Base-by-base conservation (phyloP, 306 rosid species). In the Cicer chorassanicum region DNA sequence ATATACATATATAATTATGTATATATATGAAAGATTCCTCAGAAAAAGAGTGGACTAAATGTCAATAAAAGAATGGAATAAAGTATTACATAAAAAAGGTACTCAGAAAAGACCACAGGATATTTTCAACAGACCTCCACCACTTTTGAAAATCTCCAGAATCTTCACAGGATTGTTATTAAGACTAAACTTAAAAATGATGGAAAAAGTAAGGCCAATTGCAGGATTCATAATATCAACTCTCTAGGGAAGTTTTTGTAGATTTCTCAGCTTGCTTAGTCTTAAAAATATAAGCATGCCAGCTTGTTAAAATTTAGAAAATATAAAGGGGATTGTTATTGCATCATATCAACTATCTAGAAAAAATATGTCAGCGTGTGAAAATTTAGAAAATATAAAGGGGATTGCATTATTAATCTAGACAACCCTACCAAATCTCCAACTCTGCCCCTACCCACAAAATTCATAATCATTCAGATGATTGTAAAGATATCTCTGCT, bases 11-110 rank as follows among this genome's bases (percentile, higher is more conserved):
- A 4, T 29, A 29, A 29, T 29, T 29, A 29, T 29, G 4, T 29
- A 29, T 29, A 29, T 46, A 63, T 6, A 64, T 50, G 51, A 76
- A 2, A 53, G 49, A 42, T 76, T 42, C 66, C 54, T 40, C 16
- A 6, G 42, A 1, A 65, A 41, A 42, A 21, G 36, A 29, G 36
- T 29, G 36, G 36, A 29, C 36, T 29, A 29, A 29, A 29, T 29
- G 36, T 29, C 36, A 3, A 29, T 29, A 29, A 29, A 29, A 29
- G 36, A 29, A 29, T 29, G 11, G 21, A 61, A 38, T n/a, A 29
- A 56, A 19, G 39, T 6, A 13, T 5, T n/a, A 16, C 8, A 21
- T 2, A 49, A 55, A 16, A n/a, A 75, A 29, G 66, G n/a, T 1
- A 10, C 51, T 9, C 43, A 40, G 65, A 65, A 65, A 19, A 38